These are phyloP conservation scores for Boletus smithii DNA, from an alignment of 1,284 basidiomycete genomes.

Conservation along the genomic window DNA sequence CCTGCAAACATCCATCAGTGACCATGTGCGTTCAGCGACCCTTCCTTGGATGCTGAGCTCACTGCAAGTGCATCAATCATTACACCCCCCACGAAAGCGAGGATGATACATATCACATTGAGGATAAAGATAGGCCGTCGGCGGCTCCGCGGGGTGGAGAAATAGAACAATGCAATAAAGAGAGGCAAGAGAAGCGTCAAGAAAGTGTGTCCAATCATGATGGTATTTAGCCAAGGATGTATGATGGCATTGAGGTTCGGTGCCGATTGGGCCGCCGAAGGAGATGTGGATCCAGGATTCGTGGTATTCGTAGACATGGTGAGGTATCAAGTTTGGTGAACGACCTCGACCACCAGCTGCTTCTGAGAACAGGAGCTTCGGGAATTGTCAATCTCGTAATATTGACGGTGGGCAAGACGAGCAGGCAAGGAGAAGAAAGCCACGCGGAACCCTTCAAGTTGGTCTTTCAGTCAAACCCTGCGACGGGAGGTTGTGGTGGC, in stretches of 20 bases:
- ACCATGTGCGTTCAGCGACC: background rate
- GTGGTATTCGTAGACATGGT: slow-evolving; percentile 19
- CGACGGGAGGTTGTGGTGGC: too few species aligned
- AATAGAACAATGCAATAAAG: slow-evolving; percentile 29
- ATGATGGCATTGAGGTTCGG: slow-evolving; percentile 9
- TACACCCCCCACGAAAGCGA: slow-evolving; percentile 25
- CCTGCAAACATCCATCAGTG: slow-evolving; percentile 14
- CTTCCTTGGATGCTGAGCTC: background rate
- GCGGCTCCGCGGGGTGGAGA: slow-evolving; percentile 29
- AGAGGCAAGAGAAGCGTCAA: slow-evolving; percentile 31
- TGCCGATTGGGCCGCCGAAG: background rate
- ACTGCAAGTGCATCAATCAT: slow-evolving; percentile 25
- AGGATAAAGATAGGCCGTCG: slow-evolving; percentile 30
- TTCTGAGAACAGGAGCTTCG: too few species aligned
- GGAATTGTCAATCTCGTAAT: too few species aligned
- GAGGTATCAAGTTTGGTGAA: background rate
- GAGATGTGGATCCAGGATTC: slow-evolving; percentile 6
- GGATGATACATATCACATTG: slow-evolving; percentile 24
- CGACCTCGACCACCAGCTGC: background rate
- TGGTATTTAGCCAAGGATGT: slow-evolving; percentile 16
- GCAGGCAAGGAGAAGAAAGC: too few species aligned
- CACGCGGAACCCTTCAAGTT: too few species aligned
- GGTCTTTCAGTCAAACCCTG: too few species aligned
- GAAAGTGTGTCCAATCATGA: slow-evolving; percentile 30
- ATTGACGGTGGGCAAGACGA: too few species aligned